Conservation (phyloP, 2,329 filamentous ascomycete genomes). For the Pseudogymnoascus sp. region DNA sequence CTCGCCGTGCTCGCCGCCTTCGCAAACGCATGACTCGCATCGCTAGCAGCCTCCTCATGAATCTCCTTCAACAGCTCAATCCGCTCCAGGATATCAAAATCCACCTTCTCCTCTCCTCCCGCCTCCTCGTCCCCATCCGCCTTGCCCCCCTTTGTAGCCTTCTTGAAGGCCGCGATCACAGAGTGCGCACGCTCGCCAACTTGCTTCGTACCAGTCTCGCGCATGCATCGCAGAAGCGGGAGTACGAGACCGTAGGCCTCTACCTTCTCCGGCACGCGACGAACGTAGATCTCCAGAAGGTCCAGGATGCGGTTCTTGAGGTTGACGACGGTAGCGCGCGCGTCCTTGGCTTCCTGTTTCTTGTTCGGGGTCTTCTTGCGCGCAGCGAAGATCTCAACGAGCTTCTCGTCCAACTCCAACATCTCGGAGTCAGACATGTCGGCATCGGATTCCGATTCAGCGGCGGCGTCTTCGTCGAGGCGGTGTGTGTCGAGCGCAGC, state of each 20-base stretch:
- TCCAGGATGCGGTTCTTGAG: constrained; percentile 94
- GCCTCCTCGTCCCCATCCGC: constrained; percentile 34
- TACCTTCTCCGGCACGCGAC: constrained; percentile 61
- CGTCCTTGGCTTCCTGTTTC: constrained; percentile 79
- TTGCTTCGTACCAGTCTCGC: constrained; percentile 67
- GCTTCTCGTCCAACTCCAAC: constrained; percentile 76
- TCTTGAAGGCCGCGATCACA: constrained; percentile 65
- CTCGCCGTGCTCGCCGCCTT: constrained; percentile 67
- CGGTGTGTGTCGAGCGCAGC: constrained; percentile 66
- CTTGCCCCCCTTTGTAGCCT: constrained; percentile 49
- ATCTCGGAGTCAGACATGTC: constrained; percentile 97
- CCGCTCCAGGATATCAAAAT: constrained; percentile 26
- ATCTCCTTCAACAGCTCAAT: constrained; percentile 51
- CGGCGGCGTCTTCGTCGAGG: constrained; percentile 49
- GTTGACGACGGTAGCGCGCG: constrained; percentile 80
- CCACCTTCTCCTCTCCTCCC: constrained; percentile 20
- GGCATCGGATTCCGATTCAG: constrained; percentile 44
- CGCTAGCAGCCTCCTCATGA: constrained; percentile 57
- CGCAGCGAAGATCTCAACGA: constrained; percentile 78
- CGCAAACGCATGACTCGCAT: constrained; percentile 59
- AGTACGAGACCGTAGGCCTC: constrained; percentile 62
- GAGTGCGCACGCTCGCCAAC: constrained; percentile 63
- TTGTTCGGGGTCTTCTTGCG: constrained; percentile 56
- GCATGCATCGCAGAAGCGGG: constrained; percentile 67
- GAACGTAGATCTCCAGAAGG: constrained; percentile 75